Base-by-base conservation (phyloP, 306 rosid species). In the Amphicarpaea edgeworthii region DNA sequence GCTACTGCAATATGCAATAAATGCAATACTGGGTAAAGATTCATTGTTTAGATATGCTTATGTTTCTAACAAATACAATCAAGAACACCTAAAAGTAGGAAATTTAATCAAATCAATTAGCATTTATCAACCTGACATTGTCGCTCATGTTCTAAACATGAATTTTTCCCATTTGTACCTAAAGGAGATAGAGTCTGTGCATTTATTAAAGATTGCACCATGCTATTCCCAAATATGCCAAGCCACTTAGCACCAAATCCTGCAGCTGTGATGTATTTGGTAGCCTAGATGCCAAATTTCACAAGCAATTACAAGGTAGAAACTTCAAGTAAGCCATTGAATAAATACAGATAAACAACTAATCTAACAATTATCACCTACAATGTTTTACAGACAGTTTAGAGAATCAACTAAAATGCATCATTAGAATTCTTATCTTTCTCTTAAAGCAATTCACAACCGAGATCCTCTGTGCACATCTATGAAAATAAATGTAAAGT, bases 181-280 rank as follows among this genome's bases (percentile, higher is more conserved):
- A 84, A 72, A 28, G 96, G 86, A 79, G 57, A 55, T 53, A 93
- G 86, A 3, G 98, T 93, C 12, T 85, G 84, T 7, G 97, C 98
- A 85, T 83, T 70, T 57, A 93, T 93, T 80, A 93, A 93, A 57
- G 97, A 89, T 76, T 91, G 97, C 84, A 93, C 96, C 91, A 81
- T 89, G 76, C 98, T 97, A 87, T 95, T 95, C 76, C 89, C 89
- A 80, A 92, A 95, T 80, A 90, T 84, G 54, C 90, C 99, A 61
- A 95, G 97, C 87, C 93, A 86, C 82, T 72, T 84, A 51, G 99
- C 99, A 30, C 97, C 99, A 89, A 95, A 95, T 75, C 97, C 97
- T 69, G 93, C 99, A 71, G 87, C 90, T 28, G 97, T 92, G 79
- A 95, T 88, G 90, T 87, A 88, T 76, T 92, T 90, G 88, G 87